Evolutionary conservation across 2,329 filamentous ascomycete species (phyloP).

Genomic region (Fusarium goolgardi): DNA sequence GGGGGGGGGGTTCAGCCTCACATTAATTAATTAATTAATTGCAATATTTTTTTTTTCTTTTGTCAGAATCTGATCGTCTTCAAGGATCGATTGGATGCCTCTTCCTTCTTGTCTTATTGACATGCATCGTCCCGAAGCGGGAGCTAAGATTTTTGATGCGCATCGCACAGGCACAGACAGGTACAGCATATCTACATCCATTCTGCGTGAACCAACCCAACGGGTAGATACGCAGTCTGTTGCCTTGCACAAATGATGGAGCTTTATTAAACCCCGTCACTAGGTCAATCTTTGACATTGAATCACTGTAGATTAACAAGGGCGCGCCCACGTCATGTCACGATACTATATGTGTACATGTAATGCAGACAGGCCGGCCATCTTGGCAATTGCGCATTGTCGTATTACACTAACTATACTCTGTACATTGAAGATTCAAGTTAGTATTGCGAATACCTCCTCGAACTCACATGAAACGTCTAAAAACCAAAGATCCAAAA

Average conservation of each 20-base stretch:
- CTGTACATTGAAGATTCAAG: not conserved
- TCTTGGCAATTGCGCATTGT: conserved; percentile 6
- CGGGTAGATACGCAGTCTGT: conserved; percentile 17
- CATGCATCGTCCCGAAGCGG: conserved; percentile 37
- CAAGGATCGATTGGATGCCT: conserved; percentile 45
- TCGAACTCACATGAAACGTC: conserved; percentile 7
- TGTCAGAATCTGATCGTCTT: conserved; percentile 20
- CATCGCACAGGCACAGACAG: conserved; percentile 20
- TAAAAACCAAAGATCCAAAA: conserved; percentile 26
- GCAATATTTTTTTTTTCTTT: not conserved
- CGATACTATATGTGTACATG: too few relatives aligned
- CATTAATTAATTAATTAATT: conserved; percentile 28
- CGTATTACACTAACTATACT: not conserved
- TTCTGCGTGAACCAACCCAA: conserved; percentile 1
- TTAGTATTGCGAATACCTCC: conserved; percentile 17
- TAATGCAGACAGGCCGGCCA: not conserved
- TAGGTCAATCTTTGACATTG: not conserved
- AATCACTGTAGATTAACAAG: conserved; percentile 10
- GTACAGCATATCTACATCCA: conserved; percentile 3
- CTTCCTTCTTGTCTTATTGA: conserved; percentile 20
- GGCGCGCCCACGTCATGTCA: conserved; percentile 21
- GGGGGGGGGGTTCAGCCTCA: conserved; percentile 46
- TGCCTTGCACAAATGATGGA: conserved; percentile 8
- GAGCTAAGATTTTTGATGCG: conserved; percentile 34
- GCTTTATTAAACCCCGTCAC: too few relatives aligned